Conservation (phyloP, 2,329 filamentous ascomycete species). For the Allantophomopsis lycopodina region DNA sequence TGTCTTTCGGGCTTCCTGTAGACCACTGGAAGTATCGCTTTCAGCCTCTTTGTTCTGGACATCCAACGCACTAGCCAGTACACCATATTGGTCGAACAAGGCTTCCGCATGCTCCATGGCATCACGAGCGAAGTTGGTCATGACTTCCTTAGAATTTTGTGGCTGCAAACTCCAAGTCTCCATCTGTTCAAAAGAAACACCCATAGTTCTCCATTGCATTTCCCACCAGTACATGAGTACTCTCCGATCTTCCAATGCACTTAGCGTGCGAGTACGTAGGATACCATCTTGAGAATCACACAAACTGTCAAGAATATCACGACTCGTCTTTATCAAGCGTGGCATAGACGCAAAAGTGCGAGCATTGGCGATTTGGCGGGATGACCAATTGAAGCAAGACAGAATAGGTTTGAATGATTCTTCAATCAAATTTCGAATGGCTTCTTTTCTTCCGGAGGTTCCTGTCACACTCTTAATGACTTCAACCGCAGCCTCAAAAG, state of each 20-base stretch:
- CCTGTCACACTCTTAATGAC: conserved; percentile 72
- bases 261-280: conserved; percentile 12
- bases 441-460: conserved; percentile 39
- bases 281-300: conserved; percentile 42
- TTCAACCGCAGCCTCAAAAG: conserved; percentile 69
- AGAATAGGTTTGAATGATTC: conserved; percentile 29
- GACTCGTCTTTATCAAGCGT: conserved; percentile 40
- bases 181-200: conserved; percentile 69
- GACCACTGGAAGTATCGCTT: conserved; percentile 13
- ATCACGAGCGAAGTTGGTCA: conserved; percentile 90
- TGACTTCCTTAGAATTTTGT: conserved; percentile 40
- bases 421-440: conserved; percentile 30
- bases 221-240: conserved; percentile 60
- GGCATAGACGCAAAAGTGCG: conserved; percentile 42
- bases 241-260: conserved; percentile 22
- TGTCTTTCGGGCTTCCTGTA: conserved; percentile 26
- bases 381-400: conserved; percentile 27
- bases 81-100: conserved; percentile 71
- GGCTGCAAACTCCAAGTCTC: conserved; percentile 58
- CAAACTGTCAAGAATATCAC: conserved; percentile 40
- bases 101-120: conserved; percentile 87
- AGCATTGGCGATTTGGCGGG: conserved; percentile 26
- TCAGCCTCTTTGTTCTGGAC: conserved; percentile 15
- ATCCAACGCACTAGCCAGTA: conserved; percentile 45
- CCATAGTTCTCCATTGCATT: conserved; percentile 68